Evolutionary conservation across 306 rosid species (phyloP), one percentile per base, ranked within the genome.

Genomic region (Acmispon strigosus): DNA sequence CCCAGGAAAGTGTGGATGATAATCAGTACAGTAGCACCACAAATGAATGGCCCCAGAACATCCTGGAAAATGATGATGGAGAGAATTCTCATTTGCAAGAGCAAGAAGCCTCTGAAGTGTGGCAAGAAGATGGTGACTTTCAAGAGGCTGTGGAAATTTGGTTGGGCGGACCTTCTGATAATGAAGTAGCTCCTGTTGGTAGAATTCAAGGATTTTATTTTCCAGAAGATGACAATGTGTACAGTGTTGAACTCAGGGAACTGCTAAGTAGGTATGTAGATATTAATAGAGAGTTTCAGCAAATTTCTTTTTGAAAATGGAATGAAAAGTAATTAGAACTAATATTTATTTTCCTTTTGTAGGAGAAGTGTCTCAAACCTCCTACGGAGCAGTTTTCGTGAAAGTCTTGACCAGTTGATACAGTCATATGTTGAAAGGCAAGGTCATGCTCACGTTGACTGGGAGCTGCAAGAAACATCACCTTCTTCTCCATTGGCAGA

Each of bases 291-390:
- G 59, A 50, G 74, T 66, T 77, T 81, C 24, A 22, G 64, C 48
- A 54, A 5, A 5, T 52, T 14, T 69, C 43, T 73, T 73, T 55
- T 37, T 61, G 7, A 17, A 55, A 66, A 58, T 48, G 4, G 71
- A 68, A 76, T 15, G 1, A 6, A 20, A 5, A 13, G 34, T 58
- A 7, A 72, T 72, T 52, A 17, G 56, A 49, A 44, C 14, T 41
- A 48, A n/a, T 9, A 12, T 19, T 65, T 58, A 12, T 81, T 19
- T 52, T 81, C 43, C 59, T 69, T 56, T 56, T 85, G 82, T 89
- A 95, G 99, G 89, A 95, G 99, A 81, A 89, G 99, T 76, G 99
- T 95, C 72, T 95, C 99, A 77, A 95, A 81, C 80, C 96, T 95
- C 78, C 91, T 94, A 51, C 87, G 83, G 44, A 95, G 99, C 83